phyloP scores from a whole-genome alignment of 1,284 basidiomycete species.

The Uromyces viciae-fabae region DNA sequence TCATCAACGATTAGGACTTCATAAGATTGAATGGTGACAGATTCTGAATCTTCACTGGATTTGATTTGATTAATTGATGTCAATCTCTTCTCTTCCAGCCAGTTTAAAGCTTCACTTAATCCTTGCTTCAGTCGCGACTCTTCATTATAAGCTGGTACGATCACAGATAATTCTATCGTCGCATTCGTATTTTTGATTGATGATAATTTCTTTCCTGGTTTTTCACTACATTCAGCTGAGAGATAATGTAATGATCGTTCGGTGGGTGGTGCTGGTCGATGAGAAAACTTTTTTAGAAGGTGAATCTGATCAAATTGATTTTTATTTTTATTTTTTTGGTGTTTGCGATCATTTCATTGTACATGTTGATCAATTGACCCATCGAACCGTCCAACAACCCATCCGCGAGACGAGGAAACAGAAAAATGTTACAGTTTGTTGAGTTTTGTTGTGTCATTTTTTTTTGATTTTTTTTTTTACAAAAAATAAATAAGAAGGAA shows the following conservation, averaged over 20 bases:
- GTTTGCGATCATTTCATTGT: too few relatives aligned
- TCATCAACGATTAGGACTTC: constrained; percentile 88
- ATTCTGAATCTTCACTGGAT: not conserved
- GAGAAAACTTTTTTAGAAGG: not conserved
- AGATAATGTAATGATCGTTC: constrained; percentile 52
- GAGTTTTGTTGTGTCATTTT: not conserved
- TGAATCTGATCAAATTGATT: not conserved
- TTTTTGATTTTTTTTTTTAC: not conserved
- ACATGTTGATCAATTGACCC: too few relatives aligned
- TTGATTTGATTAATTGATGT: constrained; percentile 56
- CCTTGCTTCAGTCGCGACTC: constrained; percentile 71
- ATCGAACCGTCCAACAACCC: too few relatives aligned
- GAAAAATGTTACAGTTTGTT: too few relatives aligned
- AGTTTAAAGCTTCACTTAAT: constrained; percentile 67
- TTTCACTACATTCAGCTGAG: constrained; percentile 61
- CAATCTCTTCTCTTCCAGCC: constrained; percentile 53
- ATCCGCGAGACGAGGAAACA: too few relatives aligned
- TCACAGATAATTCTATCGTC: constrained; percentile 63
- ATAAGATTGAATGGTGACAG: constrained; percentile 52
- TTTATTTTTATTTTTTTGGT: not conserved
- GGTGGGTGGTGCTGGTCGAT: not conserved
- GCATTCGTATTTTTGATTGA: constrained; percentile 58
- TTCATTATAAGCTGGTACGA: constrained; percentile 90
- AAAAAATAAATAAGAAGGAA: not conserved
- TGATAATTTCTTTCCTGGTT: constrained; percentile 50